A percentile compares a stretch with the other conserved stretches of the same genome.
Conservation (phyloP, 169 alveolate species). For the Besnoitia besnoiti region DNA sequence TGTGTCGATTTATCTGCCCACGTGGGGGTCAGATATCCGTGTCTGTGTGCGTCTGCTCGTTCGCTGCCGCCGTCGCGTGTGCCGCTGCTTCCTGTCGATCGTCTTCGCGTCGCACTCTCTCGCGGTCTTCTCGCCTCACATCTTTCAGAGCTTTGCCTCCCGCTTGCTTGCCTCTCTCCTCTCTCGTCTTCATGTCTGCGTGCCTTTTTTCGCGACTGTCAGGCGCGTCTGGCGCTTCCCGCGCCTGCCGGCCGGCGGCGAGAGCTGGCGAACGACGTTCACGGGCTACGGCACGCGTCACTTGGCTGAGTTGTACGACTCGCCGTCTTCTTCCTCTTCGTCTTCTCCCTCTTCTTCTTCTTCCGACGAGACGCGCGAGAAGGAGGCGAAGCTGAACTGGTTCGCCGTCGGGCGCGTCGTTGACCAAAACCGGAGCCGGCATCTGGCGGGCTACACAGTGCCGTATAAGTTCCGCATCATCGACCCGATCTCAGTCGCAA, state of each 20-base stretch:
- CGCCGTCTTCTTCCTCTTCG: background rate
- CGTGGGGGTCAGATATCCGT: no score
- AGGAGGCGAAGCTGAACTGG: background rate
- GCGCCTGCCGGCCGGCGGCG: background rate
- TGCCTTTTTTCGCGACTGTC: background rate
- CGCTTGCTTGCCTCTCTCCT: background rate
- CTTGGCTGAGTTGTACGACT: background rate
- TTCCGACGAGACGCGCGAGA: background rate
- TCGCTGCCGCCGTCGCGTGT: no score
- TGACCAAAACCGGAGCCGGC: background rate
- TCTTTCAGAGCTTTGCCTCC: background rate
- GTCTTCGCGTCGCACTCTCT: background rate
- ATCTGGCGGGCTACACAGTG: background rate
- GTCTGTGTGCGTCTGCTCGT: no score
- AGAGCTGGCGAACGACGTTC: background rate
- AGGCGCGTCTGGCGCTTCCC: background rate
- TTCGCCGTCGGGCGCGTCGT: background rate
- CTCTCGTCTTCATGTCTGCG: background rate
- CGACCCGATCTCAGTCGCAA: background rate
- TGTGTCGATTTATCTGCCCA: background rate
- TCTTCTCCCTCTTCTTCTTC: background rate
- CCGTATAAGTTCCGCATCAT: constrained; percentile 27
- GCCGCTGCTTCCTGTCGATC: no score
- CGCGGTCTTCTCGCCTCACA: background rate
- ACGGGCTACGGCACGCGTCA: background rate